Conservation (phyloP, 2,329 filamentous ascomycete genomes). For the Bipolaris gigantea region DNA sequence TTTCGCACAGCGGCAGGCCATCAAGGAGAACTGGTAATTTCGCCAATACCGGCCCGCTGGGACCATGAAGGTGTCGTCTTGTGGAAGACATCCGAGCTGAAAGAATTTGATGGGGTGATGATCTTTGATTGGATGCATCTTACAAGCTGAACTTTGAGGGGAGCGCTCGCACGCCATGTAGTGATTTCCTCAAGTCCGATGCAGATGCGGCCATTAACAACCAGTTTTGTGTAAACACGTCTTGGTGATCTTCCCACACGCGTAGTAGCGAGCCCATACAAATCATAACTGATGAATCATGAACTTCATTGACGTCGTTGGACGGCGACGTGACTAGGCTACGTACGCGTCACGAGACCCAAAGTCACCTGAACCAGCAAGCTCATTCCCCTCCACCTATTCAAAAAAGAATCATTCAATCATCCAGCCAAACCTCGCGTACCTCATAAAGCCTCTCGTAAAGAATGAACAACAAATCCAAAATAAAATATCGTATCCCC, state of each 20-base stretch:
- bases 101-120: not conserved
- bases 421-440: too few species aligned
- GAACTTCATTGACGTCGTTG: not conserved
- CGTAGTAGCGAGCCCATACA: not conserved
- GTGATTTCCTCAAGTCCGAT: not conserved
- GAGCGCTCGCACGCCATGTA: not conserved
- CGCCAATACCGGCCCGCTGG: slow-evolving; percentile 15
- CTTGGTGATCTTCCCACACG: too few species aligned
- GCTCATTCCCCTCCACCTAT: too few species aligned
- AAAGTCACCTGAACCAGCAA: too few species aligned
- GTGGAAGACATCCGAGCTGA: rapidly evolving
- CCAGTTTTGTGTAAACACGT: not conserved
- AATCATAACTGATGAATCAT: not conserved
- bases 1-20: slow-evolving; percentile 36
- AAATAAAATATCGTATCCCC: too few species aligned
- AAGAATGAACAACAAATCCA: too few species aligned
- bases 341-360: too few species aligned
- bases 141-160: not conserved
- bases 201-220: not conserved
- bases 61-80: slow-evolving; percentile 6
- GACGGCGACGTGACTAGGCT: too few species aligned
- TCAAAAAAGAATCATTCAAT: too few species aligned
- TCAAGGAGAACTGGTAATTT: slow-evolving; percentile 28
- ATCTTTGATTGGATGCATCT: not conserved
- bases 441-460: too few species aligned